These are phyloP conservation scores for Crithidia sp. DNA, from an alignment of 208 protist genomes.

Conservation along the genomic window DNA sequence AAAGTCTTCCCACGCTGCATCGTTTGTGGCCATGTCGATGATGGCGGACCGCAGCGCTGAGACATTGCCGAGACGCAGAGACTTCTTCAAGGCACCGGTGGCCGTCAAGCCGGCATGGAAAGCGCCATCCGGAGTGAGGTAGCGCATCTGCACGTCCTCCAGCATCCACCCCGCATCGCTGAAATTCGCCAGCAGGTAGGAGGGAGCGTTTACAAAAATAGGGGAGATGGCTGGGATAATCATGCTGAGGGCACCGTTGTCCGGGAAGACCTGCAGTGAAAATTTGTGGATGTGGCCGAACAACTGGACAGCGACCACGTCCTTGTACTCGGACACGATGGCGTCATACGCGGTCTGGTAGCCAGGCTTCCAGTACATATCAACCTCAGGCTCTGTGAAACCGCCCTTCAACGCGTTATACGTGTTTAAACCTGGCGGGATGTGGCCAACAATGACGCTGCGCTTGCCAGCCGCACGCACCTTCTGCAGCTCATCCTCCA, in stretches of 20 bases:
- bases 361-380: constrained; percentile 74
- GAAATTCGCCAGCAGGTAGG: constrained; percentile 69
- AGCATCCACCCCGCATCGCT: constrained; percentile 34
- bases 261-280: constrained; percentile 38
- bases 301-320: constrained; percentile 57
- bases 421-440: constrained; percentile 53
- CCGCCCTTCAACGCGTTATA: constrained; percentile 19
- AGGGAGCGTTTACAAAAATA: constrained; percentile 70
- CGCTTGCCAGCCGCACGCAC: constrained; percentile 45
- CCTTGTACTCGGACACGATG: constrained; percentile 54
- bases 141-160: constrained; percentile 54
- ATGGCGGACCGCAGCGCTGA: not conserved
- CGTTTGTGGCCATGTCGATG: constrained; percentile 29
- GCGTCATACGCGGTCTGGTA: constrained; percentile 57
- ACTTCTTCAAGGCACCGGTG: no score
- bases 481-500: constrained; percentile 42
- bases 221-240: constrained; percentile 73
- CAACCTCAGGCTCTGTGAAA: constrained; percentile 31
- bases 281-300: constrained; percentile 85
- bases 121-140: constrained; percentile 32
- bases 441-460: constrained; percentile 82
- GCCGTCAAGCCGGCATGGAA: constrained; percentile 40
- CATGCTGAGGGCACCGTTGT: constrained; percentile 34
- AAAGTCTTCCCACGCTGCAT: constrained; percentile 52
- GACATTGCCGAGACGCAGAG: no score